phyloP scores from a whole-genome alignment of 1,284 basidiomycete genomes.

The Ganoderma multipileum region DNA sequence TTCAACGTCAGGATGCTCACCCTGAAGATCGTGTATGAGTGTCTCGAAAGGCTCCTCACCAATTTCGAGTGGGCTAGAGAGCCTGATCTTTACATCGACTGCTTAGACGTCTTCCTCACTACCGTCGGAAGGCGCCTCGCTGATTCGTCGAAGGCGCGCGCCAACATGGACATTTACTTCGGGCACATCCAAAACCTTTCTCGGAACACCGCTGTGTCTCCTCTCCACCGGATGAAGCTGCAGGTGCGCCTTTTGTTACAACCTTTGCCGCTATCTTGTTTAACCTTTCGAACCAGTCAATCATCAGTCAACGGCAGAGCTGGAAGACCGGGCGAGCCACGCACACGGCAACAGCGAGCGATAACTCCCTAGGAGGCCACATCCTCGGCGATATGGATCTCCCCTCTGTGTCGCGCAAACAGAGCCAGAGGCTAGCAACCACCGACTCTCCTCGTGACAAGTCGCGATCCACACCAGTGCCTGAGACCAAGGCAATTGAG shows the following conservation, averaged over 20 bases:
- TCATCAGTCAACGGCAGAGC: not conserved
- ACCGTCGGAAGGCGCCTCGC: conserved; percentile 90
- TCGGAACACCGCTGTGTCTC: conserved; percentile 75
- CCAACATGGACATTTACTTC: conserved; percentile 94
- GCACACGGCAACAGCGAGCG: not conserved
- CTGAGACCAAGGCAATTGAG: conserved; percentile 50
- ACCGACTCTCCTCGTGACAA: conserved; percentile 53
- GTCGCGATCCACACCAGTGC: conserved; percentile 55
- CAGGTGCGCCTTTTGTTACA: conserved; percentile 59
- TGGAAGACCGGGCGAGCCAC: not conserved
- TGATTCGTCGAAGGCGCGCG: conserved; percentile 72
- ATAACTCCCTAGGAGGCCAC: not conserved
- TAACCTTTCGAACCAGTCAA: not conserved
- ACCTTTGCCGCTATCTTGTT: conserved; percentile 6
- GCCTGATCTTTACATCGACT: conserved; percentile 93
- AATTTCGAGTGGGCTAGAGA: conserved; percentile 90
- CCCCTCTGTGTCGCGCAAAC: conserved; percentile 70
- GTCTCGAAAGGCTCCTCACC: conserved; percentile 90
- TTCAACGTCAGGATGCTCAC: conserved; percentile 84
- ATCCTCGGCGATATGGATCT: not conserved
- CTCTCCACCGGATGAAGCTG: conserved; percentile 94
- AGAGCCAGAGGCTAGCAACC: conserved; percentile 71
- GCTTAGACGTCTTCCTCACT: conserved; percentile 88
- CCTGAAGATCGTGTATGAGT: conserved; percentile 80
- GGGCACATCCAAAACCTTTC: conserved; percentile 83